Evolutionary conservation across 106 monocot genomes (phyloP), one percentile per base, ranked within the genome.

Genomic region (Gastrodia elata): DNA sequence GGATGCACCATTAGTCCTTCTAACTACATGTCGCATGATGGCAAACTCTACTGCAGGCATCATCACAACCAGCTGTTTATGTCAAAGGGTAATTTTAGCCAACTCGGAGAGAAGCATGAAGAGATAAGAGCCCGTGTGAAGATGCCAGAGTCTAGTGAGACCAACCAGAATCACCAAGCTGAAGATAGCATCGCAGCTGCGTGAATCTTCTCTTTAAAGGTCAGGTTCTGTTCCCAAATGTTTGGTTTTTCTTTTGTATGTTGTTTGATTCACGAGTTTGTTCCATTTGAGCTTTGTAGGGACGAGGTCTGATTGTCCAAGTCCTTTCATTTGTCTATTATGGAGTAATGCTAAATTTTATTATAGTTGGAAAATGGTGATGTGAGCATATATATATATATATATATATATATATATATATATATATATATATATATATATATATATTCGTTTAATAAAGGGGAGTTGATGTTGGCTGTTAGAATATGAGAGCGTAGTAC

Each of bases 1-100:
- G 90, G 90, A 10, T 90, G 90, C 69, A 64, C 71, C 6, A 90
- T 90, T n/a, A 90, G 90, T 81, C 86, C 86, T 44, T 90, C 90
- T 32, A 90, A 87, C 74, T 90, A 84, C 76, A 90, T 90, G 64
- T 84, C 90, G 2, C 86, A 90, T 56, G 90, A 90, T 34, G 87
- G 90, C 1, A 87, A 42, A 65, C 80, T 90, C 16, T 90, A 90
- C 82, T 90, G 90, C 80, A 90, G 77, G 75, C 90, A 86, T 71
- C 90, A 90, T 61, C 90, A 90, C 71, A 73, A 69, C 6, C 90
- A 90, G 64, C 86, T 90, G 41, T 27, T 86, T 68, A 90, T 79
- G 80, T 77, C 77, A 77, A 90, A 84, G 35, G 90, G 90, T 40
- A 87, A 90, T 57, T 84, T 71, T 39, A 90, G 86, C 77, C 84